Conservation (phyloP, 371 early-diverging fungal species). For the Umbelopsis sp. region DNA sequence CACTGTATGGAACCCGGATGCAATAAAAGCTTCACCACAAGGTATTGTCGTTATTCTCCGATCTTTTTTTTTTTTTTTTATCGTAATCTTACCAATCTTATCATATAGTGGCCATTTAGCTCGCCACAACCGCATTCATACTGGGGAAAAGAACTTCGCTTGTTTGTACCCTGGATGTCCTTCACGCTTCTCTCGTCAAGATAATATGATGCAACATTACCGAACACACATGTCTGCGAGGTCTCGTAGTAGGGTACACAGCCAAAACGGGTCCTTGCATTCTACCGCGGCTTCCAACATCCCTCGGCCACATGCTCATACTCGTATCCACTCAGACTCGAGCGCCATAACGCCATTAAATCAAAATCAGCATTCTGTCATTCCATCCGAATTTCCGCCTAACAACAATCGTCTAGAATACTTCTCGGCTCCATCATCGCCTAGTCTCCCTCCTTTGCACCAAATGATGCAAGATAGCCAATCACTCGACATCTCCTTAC, state of each 20-base stretch:
- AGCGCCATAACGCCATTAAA: constrained; percentile 25
- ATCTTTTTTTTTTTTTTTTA: constrained; percentile 7
- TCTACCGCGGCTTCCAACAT: constrained; percentile 18
- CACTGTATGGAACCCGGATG: constrained; percentile 56
- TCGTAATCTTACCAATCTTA: constrained; percentile 15
- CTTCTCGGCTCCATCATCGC: constrained; percentile 14
- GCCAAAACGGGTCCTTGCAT: constrained; percentile 15
- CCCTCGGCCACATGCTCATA: constrained; percentile 18
- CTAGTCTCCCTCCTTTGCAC: constrained; percentile 20
- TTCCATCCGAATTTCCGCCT: constrained; percentile 26
- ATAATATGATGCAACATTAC: constrained; percentile 89
- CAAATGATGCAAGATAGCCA: constrained; percentile 12
- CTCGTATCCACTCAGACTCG: constrained; percentile 16
- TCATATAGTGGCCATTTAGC: constrained; percentile 76
- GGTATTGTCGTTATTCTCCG: constrained; percentile 31
- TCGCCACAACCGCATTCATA: constrained; percentile 87
- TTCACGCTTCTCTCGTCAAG: constrained; percentile 85
- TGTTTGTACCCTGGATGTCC: constrained; percentile 79
- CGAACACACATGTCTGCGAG: constrained; percentile 77
- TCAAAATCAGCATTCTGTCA: constrained; percentile 20
- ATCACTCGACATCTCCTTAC: constrained; percentile 19
- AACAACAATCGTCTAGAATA: constrained; percentile 26
- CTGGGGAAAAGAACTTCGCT: constrained; percentile 87
- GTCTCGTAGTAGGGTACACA: constrained; percentile 51
- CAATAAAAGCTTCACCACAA: constrained; percentile 63